These are phyloP conservation scores for Dispira simplex DNA, from an alignment of 192 early-diverging fungal species.

Conservation along the genomic window DNA sequence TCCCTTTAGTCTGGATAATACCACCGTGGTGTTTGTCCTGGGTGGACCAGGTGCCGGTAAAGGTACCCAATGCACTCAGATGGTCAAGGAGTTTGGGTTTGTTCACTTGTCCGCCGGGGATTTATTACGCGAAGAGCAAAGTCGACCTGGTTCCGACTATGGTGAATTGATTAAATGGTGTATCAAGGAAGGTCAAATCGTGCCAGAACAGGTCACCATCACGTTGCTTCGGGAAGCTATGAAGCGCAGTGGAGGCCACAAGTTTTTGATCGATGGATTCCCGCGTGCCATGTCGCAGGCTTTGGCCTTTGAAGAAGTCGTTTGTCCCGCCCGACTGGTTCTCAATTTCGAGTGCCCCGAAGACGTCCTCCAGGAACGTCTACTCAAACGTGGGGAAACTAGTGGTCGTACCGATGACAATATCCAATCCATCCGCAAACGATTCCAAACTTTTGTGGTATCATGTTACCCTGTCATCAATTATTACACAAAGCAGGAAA, in stretches of 20 bases:
- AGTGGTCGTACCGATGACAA: constrained; percentile 91
- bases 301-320: constrained; percentile 77
- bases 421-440: constrained; percentile 88
- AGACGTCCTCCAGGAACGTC: constrained; percentile 72
- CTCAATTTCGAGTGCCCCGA: constrained; percentile 95
- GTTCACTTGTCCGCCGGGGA: constrained; percentile 95
- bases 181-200: constrained; percentile 89
- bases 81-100: constrained; percentile 83
- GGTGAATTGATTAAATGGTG: constrained; percentile 84
- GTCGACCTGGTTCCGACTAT: constrained; percentile 63
- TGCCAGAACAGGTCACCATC: constrained; percentile 92
- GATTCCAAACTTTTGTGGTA: constrained; percentile 77
- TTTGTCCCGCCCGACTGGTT: constrained; percentile 53
- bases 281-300: constrained; percentile 90
- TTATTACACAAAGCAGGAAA: constrained; percentile 52
- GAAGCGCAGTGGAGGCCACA: constrained; percentile 38
- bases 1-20: constrained; percentile 30
- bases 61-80: constrained; percentile 84
- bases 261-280: constrained; percentile 97
- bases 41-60: constrained; percentile 87
- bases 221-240: constrained; percentile 81
- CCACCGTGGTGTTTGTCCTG: constrained; percentile 78
- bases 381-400: constrained; percentile 89
- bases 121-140: constrained; percentile 81
- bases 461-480: constrained; percentile 86